phyloP scores from a whole-genome alignment of 2,329 filamentous ascomycete genomes.

The Cladosporium sp. region DNA sequence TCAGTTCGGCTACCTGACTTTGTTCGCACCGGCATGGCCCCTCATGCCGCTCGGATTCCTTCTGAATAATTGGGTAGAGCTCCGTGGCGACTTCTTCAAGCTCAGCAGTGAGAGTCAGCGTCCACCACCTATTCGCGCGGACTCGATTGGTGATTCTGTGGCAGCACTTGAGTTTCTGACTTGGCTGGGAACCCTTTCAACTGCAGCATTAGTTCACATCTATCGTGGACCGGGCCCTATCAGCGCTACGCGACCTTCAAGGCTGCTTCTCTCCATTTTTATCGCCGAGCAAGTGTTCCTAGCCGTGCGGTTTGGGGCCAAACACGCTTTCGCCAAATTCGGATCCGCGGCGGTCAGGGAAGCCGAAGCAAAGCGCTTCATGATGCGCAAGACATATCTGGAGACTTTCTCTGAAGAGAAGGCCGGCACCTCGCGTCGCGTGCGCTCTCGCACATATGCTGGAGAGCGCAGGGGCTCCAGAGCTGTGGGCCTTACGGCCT shows the following conservation, averaged over 20 bases:
- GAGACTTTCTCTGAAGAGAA: constrained; percentile 61
- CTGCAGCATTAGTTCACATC: constrained; percentile 80
- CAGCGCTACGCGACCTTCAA: constrained; percentile 55
- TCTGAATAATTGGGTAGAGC: constrained; percentile 92
- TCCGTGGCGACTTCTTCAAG: constrained; percentile 89
- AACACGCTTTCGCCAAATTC: constrained; percentile 64
- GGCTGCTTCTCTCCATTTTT: constrained; percentile 72
- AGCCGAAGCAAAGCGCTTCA: constrained; percentile 70
- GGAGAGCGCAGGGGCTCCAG: background rate
- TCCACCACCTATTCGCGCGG: constrained; percentile 80
- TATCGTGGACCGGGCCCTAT: constrained; percentile 67
- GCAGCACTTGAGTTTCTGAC: constrained; percentile 80
- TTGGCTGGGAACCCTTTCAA: constrained; percentile 87
- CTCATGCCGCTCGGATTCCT: constrained; percentile 84
- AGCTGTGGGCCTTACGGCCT: background rate
- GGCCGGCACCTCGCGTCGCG: constrained; percentile 4
- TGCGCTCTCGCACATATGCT: constrained; percentile 5
- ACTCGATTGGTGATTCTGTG: constrained; percentile 91
- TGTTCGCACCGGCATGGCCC: constrained; percentile 93
- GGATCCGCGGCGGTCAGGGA: constrained; percentile 78
- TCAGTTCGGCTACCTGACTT: constrained; percentile 72
- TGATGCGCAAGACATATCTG: constrained; percentile 70
- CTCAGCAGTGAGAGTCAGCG: constrained; percentile 84
- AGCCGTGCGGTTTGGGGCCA: constrained; percentile 62
- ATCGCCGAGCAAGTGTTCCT: constrained; percentile 87